Conservation (phyloP, 805 yeast genomes). For the Priceomyces medius region DNA sequence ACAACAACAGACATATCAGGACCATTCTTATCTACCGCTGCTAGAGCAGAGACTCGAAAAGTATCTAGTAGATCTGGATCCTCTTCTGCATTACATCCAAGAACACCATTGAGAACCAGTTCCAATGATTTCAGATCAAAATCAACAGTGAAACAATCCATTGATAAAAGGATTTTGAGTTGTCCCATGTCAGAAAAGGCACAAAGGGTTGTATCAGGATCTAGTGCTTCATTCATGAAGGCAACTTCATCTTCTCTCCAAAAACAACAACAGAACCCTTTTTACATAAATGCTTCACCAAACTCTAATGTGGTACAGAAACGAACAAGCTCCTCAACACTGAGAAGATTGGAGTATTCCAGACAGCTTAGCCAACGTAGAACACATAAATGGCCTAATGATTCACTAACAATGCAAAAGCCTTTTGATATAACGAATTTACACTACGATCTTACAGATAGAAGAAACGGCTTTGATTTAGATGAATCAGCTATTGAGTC, state of each 20-base stretch:
- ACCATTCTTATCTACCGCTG: conserved; percentile 16
- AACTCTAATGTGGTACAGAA: conserved; percentile 2
- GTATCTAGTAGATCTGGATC: not conserved
- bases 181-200: conserved; percentile 20
- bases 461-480: not conserved
- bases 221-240: conserved; percentile 35
- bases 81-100: conserved; percentile 6
- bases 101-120: conserved; percentile 18
- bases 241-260: conserved; percentile 39
- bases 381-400: conserved; percentile 12
- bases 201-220: conserved; percentile 8
- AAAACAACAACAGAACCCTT: conserved; percentile 23
- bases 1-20: conserved; percentile 4
- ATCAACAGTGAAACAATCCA: conserved; percentile 13
- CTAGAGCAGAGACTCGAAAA: conserved; percentile 18
- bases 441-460: conserved; percentile 5
- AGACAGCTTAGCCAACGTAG: conserved; percentile 14
- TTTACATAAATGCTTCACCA: conserved; percentile 1
- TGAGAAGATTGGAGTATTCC: conserved; percentile 14
- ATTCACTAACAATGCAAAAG: conserved; percentile 1
- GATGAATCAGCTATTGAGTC: conserved; percentile 3
- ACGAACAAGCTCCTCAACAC: conserved; percentile 3
- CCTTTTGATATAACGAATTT: conserved; percentile 24
- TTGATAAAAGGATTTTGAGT: conserved; percentile 15
- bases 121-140: conserved; percentile 11